Evolutionary conservation across 164 flowering plant genomes (phyloP), one percentile per base, ranked within the genome.

Genomic region (Nymphaea thermarum): DNA sequence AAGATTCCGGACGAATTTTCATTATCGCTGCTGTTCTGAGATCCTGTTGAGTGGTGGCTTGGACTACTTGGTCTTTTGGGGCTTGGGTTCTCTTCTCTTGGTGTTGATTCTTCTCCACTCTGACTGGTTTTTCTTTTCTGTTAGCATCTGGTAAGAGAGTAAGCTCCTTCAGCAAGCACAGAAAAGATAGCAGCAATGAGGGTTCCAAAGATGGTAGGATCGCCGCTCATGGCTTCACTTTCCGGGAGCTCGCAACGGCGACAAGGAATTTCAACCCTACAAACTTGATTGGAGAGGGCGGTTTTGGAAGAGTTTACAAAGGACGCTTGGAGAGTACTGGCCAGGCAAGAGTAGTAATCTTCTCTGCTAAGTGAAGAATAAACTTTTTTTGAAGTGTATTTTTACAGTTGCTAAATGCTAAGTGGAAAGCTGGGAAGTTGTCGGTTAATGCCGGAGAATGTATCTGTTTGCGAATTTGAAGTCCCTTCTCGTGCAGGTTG

Each of bases 251-350:
- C 14, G 92, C 88, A 3, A 60, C 76, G 0, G 93, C 93, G 0
- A 87, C 96, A 2, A 74, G 70, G 67, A 86, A 86, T 70, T 89
- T 89, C 62, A 83, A 72, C 73, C 82, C 76, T 10, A 47, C 70
- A 43, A 82, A 89, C 78, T 73, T 91, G 84, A 79, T 91, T 42
- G 94, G 96, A 3, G 92, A 89, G 80, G 98, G 98, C 3, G 96
- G 98, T 47, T 89, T 91, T 68, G 98, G 98, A 69, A 86, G 77
- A 73, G 94, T 89, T 76, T 91, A 73, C 77, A 89, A 84, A 72
- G 96, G 96, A 25, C 78, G 80, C 17, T 71, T 87, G 3, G 88
- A 86, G 64, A 61, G 16, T 5, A 51, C 82, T 15, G 89, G 92
- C 57, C 73, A 80, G 87, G 98, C 75, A 75, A 80, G 80, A 77